Evolutionary conservation across 805 yeast species (phyloP).

Genomic region (Suhomyces tanzawaensis): DNA sequence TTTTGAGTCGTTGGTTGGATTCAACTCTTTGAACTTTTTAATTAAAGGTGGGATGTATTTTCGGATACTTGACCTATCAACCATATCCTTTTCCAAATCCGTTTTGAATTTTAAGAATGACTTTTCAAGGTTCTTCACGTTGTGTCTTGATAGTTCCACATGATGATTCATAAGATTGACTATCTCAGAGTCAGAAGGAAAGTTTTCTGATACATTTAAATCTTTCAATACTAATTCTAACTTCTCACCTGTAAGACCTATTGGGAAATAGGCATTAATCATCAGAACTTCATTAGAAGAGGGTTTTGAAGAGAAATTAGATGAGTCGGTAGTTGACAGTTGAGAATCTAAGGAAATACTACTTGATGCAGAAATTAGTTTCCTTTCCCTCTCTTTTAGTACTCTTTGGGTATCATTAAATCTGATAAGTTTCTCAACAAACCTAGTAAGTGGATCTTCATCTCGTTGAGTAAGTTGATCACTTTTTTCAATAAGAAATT

Average conservation of each 20-base stretch:
- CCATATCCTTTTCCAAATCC: not conserved
- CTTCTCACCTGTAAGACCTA: not conserved
- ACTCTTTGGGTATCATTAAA: slow-evolving; percentile 17
- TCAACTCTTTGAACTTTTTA: slow-evolving; percentile 4
- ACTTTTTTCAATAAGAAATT: slow-evolving; percentile 11
- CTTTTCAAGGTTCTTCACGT: slow-evolving; percentile 15
- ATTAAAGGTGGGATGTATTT: slow-evolving; percentile 1
- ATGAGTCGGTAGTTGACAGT: too few species aligned
- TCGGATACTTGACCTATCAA: not conserved
- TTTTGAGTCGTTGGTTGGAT: slow-evolving; percentile 9
- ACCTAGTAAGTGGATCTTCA: slow-evolving; percentile 13
- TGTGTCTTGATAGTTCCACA: slow-evolving; percentile 8
- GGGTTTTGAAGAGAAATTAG: too few species aligned
- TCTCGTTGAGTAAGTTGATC: slow-evolving; percentile 3
- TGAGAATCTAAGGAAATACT: too few species aligned
- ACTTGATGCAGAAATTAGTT: slow-evolving; percentile 6
- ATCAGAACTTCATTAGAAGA: too few species aligned
- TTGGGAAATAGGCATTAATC: slow-evolving; percentile 4
- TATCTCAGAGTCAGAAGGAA: slow-evolving; percentile 6
- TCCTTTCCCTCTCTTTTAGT: slow-evolving; percentile 15
- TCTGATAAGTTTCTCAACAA: slow-evolving; percentile 15
- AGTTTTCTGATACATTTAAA: slow-evolving; percentile 6
- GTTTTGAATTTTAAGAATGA: slow-evolving; percentile 10
- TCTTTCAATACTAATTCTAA: slow-evolving; percentile 5
- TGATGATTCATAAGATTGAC: slow-evolving; percentile 11